Evolutionary conservation across 192 early-diverging fungal species (phyloP).

Genomic region (Coemansia sp.): DNA sequence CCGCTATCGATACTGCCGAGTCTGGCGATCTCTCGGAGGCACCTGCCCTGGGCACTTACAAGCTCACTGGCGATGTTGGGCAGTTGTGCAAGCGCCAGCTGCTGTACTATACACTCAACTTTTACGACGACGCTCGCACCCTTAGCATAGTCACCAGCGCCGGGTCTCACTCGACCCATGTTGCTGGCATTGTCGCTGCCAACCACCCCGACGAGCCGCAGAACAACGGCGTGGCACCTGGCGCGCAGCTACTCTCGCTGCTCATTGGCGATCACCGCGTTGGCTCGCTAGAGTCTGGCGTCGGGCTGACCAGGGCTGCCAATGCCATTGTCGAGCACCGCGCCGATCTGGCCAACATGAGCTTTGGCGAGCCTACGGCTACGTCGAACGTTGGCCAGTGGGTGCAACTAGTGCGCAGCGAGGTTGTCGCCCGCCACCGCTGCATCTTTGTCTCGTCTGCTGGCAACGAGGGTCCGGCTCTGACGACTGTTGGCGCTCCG

Average conservation of each 20-base stretch:
- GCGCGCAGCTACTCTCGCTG: slow-evolving; percentile 91
- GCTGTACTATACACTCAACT: slow-evolving; percentile 90
- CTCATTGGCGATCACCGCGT: slow-evolving; percentile 88
- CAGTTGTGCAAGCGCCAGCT: slow-evolving; percentile 77
- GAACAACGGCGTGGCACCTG: slow-evolving; percentile 92
- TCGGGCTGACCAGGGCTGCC: slow-evolving; percentile 79
- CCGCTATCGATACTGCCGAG: slow-evolving; percentile 75
- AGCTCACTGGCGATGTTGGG: slow-evolving; percentile 69
- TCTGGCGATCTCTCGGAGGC: slow-evolving; percentile 73
- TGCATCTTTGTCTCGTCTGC: slow-evolving; percentile 87
- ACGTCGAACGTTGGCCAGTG: slow-evolving; percentile 79
- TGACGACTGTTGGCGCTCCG: slow-evolving; percentile 84
- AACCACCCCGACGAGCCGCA: slow-evolving; percentile 83
- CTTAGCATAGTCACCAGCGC: slow-evolving; percentile 82
- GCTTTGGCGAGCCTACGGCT: slow-evolving; percentile 81
- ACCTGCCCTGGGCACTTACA: slow-evolving; percentile 73
- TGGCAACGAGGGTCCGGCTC: slow-evolving; percentile 91
- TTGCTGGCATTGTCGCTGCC: slow-evolving; percentile 91
- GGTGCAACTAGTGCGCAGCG: slow-evolving; percentile 75
- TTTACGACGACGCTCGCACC: slow-evolving; percentile 81
- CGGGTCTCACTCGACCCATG: slow-evolving; percentile 92
- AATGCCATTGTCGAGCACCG: slow-evolving; percentile 69
- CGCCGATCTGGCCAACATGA: slow-evolving; percentile 82
- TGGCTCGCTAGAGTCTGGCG: slow-evolving; percentile 81
- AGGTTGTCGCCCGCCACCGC: slow-evolving; percentile 82